These are phyloP conservation scores for Glycine latifolia DNA, from an alignment of 306 rosid genomes.

Conservation along the genomic window DNA sequence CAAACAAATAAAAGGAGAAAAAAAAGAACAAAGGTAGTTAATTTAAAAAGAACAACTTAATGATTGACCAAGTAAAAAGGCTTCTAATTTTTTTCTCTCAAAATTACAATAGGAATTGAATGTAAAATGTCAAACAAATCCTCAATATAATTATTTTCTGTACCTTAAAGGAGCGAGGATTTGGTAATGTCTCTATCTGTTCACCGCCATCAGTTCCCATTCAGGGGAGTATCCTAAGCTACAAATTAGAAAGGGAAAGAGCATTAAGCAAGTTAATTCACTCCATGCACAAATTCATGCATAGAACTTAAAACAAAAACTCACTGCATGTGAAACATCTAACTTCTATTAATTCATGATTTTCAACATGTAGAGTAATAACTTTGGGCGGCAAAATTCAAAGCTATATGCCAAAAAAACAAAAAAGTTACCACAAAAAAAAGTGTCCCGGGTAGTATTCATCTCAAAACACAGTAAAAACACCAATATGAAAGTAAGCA, in stretches of 20 bases:
- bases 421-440: not conserved
- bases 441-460: not conserved
- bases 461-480: conserved; percentile 34
- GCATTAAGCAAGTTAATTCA: conserved; percentile 41
- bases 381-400: conserved; percentile 16
- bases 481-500: conserved; percentile 18
- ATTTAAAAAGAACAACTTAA: conserved; percentile 5
- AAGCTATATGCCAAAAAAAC: not conserved
- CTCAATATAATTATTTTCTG: not conserved
- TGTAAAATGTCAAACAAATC: not conserved
- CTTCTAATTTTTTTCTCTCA: conserved; percentile 4
- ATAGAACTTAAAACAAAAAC: not conserved
- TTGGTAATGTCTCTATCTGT: conserved; percentile 51
- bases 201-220: conserved; percentile 79
- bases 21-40: not conserved
- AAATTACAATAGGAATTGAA: conserved; percentile 2
- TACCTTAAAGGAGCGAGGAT: conserved; percentile 70
- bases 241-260: conserved; percentile 44
- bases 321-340: not conserved
- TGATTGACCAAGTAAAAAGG: conserved; percentile 20
- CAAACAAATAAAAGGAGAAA: not conserved
- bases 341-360: conserved; percentile 1
- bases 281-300: conserved; percentile 32
- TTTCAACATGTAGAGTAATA: conserved; percentile 23
- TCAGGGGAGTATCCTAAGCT: conserved; percentile 54